These are phyloP conservation scores for Papilionanthe hybrid DNA, from an alignment of 116 monocot genomes.

Conservation along the genomic window DNA sequence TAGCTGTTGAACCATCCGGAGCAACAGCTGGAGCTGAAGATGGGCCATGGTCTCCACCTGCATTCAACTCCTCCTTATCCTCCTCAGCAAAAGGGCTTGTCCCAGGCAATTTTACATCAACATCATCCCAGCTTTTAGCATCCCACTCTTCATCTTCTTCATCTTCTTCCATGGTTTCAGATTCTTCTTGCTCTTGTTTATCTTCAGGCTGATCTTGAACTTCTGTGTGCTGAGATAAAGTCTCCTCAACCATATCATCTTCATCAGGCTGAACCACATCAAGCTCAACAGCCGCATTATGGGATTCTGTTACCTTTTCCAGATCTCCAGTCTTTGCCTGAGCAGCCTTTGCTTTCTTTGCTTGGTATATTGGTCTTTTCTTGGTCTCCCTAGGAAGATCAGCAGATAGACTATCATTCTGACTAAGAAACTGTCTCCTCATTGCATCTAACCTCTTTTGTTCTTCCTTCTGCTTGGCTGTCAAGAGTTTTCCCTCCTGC, in stretches of 20 bases:
- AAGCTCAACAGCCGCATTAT: conserved; percentile 29
- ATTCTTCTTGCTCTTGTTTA: conserved; percentile 28
- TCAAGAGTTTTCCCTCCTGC: conserved; percentile 77
- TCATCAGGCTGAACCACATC: conserved; percentile 21
- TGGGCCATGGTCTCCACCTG: not conserved
- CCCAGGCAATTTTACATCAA: conserved; percentile 69
- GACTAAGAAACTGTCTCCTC: conserved; percentile 64
- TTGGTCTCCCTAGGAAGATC: no score
- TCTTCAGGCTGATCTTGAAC: conserved; percentile 37
- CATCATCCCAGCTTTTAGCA: conserved; percentile 97
- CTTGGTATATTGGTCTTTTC: no score
- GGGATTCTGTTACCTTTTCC: no score
- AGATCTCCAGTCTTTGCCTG: no score
- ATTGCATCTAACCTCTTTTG: conserved; percentile 63
- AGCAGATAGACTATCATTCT: no score
- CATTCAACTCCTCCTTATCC: conserved; percentile 40
- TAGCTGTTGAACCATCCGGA: conserved; percentile 14
- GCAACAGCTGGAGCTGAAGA: conserved; percentile 9
- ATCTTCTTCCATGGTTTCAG: conserved; percentile 35
- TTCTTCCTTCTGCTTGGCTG: conserved; percentile 72
- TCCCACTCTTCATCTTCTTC: conserved; percentile 90
- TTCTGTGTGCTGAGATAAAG: conserved; percentile 28
- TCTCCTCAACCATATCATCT: conserved; percentile 20
- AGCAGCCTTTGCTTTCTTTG: no score
- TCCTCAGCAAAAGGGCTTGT: conserved; percentile 69